phyloP scores from a whole-genome alignment of 441 rosid genomes.

The Gossypium lobatum region DNA sequence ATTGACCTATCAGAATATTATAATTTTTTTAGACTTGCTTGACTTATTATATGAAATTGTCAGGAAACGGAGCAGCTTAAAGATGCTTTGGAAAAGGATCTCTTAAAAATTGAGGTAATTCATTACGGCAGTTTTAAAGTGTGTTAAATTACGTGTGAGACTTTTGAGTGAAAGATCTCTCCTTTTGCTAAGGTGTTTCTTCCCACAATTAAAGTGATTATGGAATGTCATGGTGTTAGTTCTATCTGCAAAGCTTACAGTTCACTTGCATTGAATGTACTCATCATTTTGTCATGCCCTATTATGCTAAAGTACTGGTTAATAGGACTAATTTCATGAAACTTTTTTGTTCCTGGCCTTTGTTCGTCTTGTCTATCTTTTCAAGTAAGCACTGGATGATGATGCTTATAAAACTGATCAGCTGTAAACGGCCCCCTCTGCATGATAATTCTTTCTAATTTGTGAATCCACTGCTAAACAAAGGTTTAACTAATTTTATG shows the following conservation, averaged over 20 bases:
- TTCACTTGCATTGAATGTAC: neutral
- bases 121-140: neutral
- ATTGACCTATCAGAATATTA: neutral
- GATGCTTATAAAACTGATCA: neutral
- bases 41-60: constrained; percentile 15
- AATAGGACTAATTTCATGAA: neutral
- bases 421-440: neutral
- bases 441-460: no score
- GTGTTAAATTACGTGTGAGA: neutral
- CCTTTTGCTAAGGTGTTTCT: neutral
- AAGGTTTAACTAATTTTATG: neutral
- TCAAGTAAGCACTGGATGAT: neutral
- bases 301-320: neutral
- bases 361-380: neutral
- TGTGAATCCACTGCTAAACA: no score
- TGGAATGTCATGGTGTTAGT: no score
- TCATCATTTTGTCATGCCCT: neutral
- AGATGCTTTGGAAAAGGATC: constrained; percentile 53
- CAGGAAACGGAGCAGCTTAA: constrained; percentile 60
- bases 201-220: no score
- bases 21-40: constrained; percentile 14
- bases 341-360: neutral
- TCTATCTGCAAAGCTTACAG: neutral
- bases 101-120: constrained; percentile 57
- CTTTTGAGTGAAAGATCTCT: neutral